Conservation (phyloP, 164 flowering plant genomes). For the Dillenia suffruticosa region DNA sequence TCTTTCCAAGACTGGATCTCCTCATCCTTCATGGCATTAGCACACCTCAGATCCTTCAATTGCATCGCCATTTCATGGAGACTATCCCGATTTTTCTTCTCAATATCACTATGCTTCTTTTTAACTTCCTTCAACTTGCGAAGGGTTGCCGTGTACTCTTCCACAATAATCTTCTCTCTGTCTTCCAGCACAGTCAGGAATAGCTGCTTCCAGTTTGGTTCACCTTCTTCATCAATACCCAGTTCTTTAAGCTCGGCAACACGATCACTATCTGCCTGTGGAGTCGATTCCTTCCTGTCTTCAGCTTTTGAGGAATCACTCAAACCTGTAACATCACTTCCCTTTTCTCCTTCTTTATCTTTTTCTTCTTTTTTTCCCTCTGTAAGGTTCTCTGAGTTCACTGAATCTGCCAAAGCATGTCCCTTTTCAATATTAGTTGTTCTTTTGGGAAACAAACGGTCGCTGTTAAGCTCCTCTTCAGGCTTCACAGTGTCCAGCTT, state of each 20-base stretch:
- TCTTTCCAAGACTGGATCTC: no score
- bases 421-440: background rate
- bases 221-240: constrained; percentile 24
- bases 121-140: constrained; percentile 50
- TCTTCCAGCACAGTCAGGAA: constrained; percentile 49
- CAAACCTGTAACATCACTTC: constrained; percentile 6
- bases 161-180: constrained; percentile 53
- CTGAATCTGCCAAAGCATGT: background rate
- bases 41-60: constrained; percentile 45
- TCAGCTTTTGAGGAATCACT: constrained; percentile 7
- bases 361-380: constrained; percentile 1
- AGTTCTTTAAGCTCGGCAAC: constrained; percentile 14
- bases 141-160: constrained; percentile 58
- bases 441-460: constrained; percentile 12
- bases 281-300: constrained; percentile 17
- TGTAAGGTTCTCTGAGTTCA: constrained; percentile 4
- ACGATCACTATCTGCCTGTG: constrained; percentile 7
- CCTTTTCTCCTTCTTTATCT: constrained; percentile 1
- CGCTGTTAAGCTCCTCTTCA: constrained; percentile 27
- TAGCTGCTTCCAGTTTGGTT: constrained; percentile 47
- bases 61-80: constrained; percentile 39
- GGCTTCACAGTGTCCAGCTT: constrained; percentile 33
- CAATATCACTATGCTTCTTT: constrained; percentile 48
- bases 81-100: constrained; percentile 50
- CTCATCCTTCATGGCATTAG: constrained; percentile 43